Base-by-base conservation (phyloP, 495 filamentous ascomycete genomes). In the Talaromyces liani region DNA sequence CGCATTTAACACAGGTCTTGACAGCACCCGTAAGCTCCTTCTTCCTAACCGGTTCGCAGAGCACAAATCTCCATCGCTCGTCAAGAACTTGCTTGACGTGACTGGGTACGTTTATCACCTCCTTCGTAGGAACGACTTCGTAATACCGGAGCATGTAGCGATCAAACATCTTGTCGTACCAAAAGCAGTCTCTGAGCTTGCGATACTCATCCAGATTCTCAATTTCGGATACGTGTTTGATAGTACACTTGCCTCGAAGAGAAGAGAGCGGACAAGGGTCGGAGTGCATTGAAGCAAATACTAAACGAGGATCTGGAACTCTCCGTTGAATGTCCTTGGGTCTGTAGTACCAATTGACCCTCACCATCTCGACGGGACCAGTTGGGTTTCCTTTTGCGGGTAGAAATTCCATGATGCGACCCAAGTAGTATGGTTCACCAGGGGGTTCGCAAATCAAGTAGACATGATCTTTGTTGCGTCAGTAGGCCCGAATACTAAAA, bases 261-360 rank as follows among this genome's bases (percentile, higher is more conserved):
- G 94, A 88, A 58, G 91, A 89, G 65, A 99, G 82, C 51, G 95
- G 95, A 71, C 91, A 96, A 58, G 90, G 91, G 75, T 99, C 95
- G 31, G 94, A 97, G 69, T 99, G 94, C 94, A 99, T 99, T 10
- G 93, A 96, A 58, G 91, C 92, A 75, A 93, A 98, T 31, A 98
- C 83, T 65, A 91, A 79, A 62, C 94, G 87, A 60, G 89, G 91
- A 77, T 99, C 94, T 67, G 88, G 88, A 66, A 90, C 88, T 73
- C 92, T 93, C 55, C 91, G 90, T 65, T 91, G 90, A 63, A 99
- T 95, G 72, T 99, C 94, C 76, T 92, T 91, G 58, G 95, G 93
- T 16, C 94, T 85, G 72, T 98, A 98, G 75, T 92, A 97, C 94
- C 94, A 99, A 76, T 99, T 99, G 68, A 98, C 88, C 64, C 92